These are phyloP conservation scores for Emergomyces africanus DNA, from an alignment of 2,329 filamentous ascomycete species.

Conservation along the genomic window DNA sequence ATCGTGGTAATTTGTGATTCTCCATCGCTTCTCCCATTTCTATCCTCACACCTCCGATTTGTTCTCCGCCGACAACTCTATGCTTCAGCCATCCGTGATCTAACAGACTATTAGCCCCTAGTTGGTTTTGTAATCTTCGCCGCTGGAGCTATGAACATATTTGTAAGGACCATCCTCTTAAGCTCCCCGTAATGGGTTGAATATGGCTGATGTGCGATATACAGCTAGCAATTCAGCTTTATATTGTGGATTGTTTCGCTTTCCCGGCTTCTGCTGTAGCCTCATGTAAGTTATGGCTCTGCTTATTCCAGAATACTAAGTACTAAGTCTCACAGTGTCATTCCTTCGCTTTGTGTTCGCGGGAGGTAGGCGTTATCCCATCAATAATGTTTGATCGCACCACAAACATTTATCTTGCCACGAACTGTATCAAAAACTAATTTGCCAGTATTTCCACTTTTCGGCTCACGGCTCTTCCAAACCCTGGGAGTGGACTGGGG, in stretches of 20 bases:
- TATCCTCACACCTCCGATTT: neutral
- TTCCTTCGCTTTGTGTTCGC: constrained; percentile 3
- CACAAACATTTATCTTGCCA: neutral
- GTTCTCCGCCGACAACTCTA: neutral
- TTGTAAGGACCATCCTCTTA: neutral
- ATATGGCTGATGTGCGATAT: neutral
- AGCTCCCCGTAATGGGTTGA: neutral
- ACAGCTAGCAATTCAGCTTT: constrained; percentile 1
- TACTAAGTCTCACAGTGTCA: neutral
- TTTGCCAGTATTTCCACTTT: neutral
- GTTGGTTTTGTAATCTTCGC: neutral
- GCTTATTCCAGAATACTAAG: neutral
- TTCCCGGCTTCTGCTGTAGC: constrained; percentile 1
- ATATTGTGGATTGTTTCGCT: constrained; percentile 2
- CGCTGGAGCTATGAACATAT: constrained; percentile 1
- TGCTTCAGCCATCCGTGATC: neutral
- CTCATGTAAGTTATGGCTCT: neutral
- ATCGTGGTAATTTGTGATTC: neutral
- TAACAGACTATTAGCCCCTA: neutral
- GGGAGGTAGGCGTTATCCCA: neutral
- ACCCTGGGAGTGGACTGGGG: constrained; percentile 2
- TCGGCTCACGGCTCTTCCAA: neutral
- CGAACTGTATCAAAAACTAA: neutral
- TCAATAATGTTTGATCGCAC: neutral
- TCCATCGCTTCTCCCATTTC: neutral